Evolutionary conservation across 345 rosid genomes (phyloP).

Genomic region (Noccaea bulbosa): DNA sequence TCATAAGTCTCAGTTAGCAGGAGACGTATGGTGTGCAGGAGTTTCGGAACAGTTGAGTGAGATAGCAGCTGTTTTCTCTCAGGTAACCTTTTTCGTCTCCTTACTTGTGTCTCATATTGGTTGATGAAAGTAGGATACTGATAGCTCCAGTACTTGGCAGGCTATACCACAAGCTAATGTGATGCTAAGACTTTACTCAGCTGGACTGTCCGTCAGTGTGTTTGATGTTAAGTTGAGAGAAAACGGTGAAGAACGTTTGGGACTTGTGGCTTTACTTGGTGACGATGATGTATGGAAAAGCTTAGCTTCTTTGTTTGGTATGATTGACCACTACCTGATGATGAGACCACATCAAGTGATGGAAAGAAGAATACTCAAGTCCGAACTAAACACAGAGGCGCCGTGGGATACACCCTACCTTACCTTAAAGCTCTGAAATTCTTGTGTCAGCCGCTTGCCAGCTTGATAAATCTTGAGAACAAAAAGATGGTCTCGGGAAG

Average conservation of each 20-base stretch:
- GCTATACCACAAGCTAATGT: slow-evolving; percentile 48
- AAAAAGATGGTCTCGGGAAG: slow-evolving; percentile 48
- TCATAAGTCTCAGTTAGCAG: slow-evolving; percentile 12
- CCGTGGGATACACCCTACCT: slow-evolving; percentile 34
- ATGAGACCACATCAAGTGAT: too few species aligned
- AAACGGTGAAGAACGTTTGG: slow-evolving; percentile 29
- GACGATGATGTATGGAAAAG: slow-evolving; percentile 44
- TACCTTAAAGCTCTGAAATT: slow-evolving; percentile 60
- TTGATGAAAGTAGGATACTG: background rate
- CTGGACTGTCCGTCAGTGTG: slow-evolving; percentile 48
- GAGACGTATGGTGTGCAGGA: background rate
- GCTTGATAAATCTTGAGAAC: slow-evolving; percentile 53
- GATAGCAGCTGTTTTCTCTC: slow-evolving; percentile 1
- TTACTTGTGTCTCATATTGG: too few species aligned
- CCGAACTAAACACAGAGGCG: background rate
- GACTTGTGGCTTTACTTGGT: slow-evolving; percentile 41
- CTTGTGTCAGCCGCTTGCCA: slow-evolving; percentile 71
- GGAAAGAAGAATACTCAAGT: too few species aligned
- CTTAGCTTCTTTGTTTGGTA: slow-evolving; percentile 49
- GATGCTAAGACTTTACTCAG: slow-evolving; percentile 66
- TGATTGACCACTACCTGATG: slow-evolving; percentile 12
- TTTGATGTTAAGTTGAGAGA: background rate
- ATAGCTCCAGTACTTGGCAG: slow-evolving; percentile 49
- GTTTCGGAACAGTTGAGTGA: slow-evolving; percentile 10
- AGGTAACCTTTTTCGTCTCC: slow-evolving; percentile 13